A percentile compares a stretch with the other conserved stretches of the same genome.
Conservation (phyloP, 2,329 filamentous ascomycete genomes). For the Fusarium sp. region DNA sequence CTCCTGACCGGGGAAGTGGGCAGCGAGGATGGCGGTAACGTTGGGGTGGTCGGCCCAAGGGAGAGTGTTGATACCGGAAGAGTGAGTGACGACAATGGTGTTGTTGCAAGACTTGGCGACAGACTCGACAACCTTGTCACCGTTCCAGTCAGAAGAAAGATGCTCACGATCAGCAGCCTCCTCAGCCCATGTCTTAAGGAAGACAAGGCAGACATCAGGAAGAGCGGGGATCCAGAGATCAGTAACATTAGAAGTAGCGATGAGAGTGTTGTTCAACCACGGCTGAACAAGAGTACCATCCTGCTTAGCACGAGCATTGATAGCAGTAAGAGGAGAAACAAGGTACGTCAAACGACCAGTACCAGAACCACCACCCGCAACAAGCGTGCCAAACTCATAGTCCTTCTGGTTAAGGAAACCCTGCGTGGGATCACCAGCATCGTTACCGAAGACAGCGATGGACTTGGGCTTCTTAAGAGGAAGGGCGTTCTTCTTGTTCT, state of each 20-base stretch:
- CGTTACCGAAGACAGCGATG: slow-evolving; percentile 67
- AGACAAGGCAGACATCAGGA: slow-evolving; percentile 75
- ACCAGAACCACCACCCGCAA: slow-evolving; percentile 66
- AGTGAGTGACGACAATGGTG: slow-evolving; percentile 76
- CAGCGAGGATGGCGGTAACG: slow-evolving; percentile 74
- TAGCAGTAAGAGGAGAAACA: slow-evolving; percentile 52
- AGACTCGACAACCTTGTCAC: slow-evolving; percentile 70
- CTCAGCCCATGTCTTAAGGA: slow-evolving; percentile 73
- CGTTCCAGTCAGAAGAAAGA: slow-evolving; percentile 66
- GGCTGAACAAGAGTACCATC: slow-evolving; percentile 60
- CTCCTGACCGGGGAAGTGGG: slow-evolving; percentile 78
- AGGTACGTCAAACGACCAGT: slow-evolving; percentile 53
- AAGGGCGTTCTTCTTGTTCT: slow-evolving; percentile 72
- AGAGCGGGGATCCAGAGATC: slow-evolving; percentile 59
- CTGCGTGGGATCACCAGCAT: slow-evolving; percentile 64
- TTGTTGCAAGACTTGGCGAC: slow-evolving; percentile 71
- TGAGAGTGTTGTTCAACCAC: slow-evolving; percentile 59
- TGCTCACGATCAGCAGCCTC: slow-evolving; percentile 69
- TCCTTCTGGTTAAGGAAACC: slow-evolving; percentile 73
- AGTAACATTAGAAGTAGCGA: slow-evolving; percentile 52
- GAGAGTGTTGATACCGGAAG: slow-evolving; percentile 74
- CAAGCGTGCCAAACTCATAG: slow-evolving; percentile 69
- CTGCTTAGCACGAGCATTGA: slow-evolving; percentile 58
- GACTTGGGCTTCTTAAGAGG: slow-evolving; percentile 68
- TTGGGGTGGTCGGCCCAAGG: slow-evolving; percentile 74